Base-by-base conservation (phyloP, 495 filamentous ascomycete species). In the Xylaria cubensis region DNA sequence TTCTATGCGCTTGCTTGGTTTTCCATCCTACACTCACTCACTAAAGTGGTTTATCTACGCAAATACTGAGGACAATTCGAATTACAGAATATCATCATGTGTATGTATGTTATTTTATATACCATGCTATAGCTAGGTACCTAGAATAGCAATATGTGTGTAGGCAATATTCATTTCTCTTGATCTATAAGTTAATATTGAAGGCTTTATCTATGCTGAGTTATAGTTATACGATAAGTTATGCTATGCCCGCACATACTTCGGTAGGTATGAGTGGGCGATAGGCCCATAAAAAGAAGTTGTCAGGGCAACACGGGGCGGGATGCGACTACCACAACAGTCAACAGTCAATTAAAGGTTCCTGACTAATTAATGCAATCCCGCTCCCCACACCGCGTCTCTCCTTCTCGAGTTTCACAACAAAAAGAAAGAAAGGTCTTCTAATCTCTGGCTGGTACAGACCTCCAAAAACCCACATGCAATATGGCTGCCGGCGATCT, bases 401-500 rank as follows among this genome's bases (percentile, higher is more conserved):
- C 44, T 56, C 12, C 50, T 62, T 34, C 39, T 42, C 39, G 32
- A 64, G 50, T 64, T 64, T 21, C 39, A 64, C 61, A 44, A 68
- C 69, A 32, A 51, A 36, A 44, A 13, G 44, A 64, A n/a, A 41
- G 63, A 63, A 21, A 41, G 64, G 55, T 74, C 71, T 67, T 39
- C 72, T 8, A n/a, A 64, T 69, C 21, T 56, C 41, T 8, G 32
- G 66, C 71, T 62, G 26, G 17, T 67, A 44, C 70, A 72, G 72
- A 71, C 56, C 73, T 46, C 29, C 64, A 62, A 68, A 73, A 74
- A 68, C 17, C 12, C 55, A 51, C n/a, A 34, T 46, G 61, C n/a
- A 46, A 75, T 67, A 89, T 88, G 85, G 81, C 84, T 72, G 81
- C 78, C 68, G 83, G 84, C 70, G 83, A 87, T 79, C 75, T 85